Base-by-base conservation (phyloP, 2,329 filamentous ascomycete genomes). In the Juglanconis sp. region DNA sequence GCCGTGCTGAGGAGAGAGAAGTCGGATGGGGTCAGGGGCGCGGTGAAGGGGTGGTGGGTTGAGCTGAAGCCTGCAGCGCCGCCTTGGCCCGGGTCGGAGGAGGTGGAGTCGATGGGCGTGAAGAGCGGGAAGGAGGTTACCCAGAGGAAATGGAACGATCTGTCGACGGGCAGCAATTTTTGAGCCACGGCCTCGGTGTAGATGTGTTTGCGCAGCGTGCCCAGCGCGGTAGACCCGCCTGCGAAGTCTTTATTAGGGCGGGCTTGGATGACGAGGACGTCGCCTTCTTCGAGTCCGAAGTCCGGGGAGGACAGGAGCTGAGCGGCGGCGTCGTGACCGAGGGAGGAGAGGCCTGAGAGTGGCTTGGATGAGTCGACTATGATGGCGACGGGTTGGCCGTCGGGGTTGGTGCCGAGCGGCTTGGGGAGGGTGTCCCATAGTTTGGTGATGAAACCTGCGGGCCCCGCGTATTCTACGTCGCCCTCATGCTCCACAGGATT, bases 1-100 rank as follows among this genome's bases (percentile, higher is more conserved):
- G 92, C 81, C 0, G 81, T 87, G 42, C 87, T 79, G 1, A 98
- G 84, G 0, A 91, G 75, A 44, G 92, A 87, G 15, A 96, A 83
- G 70, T 98, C 93, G 4, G 79, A 77, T 0, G 81, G 73, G 0
- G 85, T 85, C 40, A 90, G 85, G 0, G 95, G 95, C 0, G 95
- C 91, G 0, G 95, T 99, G 75, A 99, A 99, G 0, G 95, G 95
- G 72, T 99, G 95, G 70, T 99, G 95, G 0, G 93, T 96, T 1
- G 94, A 88, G 9, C 88, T 86, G 68, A 98, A 87, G 4, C 93
- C 92, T 0, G 92, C 86, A 1, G 80, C 74, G 17, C 92, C 92
- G 56, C 91, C 92, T 75, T 98, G 93, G 2, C 92, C 92, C 0
- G 90, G 90, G 51, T 90, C 77, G 3, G 50, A 40, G 31, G 55